phyloP scores from a whole-genome alignment of 2,329 filamentous ascomycete species.

The Dothidotthia symphoricarpi region DNA sequence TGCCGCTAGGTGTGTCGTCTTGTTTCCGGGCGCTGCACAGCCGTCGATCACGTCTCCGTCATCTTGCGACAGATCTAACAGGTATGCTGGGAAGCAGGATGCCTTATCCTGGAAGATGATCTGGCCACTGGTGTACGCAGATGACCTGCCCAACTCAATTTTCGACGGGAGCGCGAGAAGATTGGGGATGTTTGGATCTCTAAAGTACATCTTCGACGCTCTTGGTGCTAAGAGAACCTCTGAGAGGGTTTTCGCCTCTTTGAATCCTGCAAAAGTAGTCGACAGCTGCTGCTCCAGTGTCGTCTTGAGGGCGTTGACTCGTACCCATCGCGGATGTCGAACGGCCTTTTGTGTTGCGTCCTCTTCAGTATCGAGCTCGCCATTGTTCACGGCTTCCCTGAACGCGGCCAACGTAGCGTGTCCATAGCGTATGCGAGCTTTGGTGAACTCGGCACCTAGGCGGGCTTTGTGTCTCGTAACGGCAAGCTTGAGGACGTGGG shows the following conservation, averaged over 20 bases:
- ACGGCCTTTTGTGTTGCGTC: constrained; percentile 44
- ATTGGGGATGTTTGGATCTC: constrained; percentile 82
- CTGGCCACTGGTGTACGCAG: constrained; percentile 71
- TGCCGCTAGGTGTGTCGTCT: constrained; percentile 89
- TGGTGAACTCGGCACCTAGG: constrained; percentile 77
- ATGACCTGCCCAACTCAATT: constrained; percentile 68
- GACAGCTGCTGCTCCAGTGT: constrained; percentile 69
- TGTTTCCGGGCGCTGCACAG: constrained; percentile 93
- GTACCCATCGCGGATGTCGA: constrained; percentile 83
- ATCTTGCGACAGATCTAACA: constrained; percentile 66
- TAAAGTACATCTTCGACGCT: constrained; percentile 56
- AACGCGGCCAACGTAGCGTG: constrained; percentile 68
- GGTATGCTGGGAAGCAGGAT: constrained; percentile 91
- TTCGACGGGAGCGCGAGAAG: constrained; percentile 74
- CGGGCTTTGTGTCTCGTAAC: constrained; percentile 80
- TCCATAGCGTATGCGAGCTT: constrained; percentile 70
- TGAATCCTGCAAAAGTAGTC: constrained; percentile 68
- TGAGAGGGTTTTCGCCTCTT: constrained; percentile 55
- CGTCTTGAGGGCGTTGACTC: constrained; percentile 77
- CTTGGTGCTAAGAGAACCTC: constrained; percentile 53
- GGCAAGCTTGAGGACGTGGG: constrained; percentile 72
- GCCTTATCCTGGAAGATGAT: constrained; percentile 96
- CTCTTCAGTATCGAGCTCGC: constrained; percentile 25
- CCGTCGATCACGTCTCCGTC: constrained; percentile 84
- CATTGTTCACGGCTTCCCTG: constrained; percentile 55